Evolutionary conservation across 257 asterid species (phyloP).

Genomic region (Capsicum baccatum): DNA sequence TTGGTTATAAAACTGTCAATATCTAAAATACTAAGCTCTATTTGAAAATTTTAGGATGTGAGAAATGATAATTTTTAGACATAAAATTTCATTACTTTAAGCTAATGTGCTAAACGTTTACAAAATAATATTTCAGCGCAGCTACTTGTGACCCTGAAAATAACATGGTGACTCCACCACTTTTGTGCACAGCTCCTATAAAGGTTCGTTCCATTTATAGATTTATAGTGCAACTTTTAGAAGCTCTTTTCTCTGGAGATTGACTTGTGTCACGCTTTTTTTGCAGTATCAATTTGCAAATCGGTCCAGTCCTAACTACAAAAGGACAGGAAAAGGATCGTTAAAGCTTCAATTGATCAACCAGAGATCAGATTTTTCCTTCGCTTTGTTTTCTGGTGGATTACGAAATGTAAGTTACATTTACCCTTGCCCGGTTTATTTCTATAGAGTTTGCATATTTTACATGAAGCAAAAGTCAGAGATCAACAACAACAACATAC

Average conservation of each 20-base stretch:
- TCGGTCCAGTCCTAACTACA: conserved; percentile 63
- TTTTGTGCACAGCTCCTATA: conserved; percentile 82
- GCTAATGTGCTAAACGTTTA: conserved; percentile 27
- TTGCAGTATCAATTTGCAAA: conserved; percentile 91
- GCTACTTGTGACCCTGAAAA: conserved; percentile 75
- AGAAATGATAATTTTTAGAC: neutral
- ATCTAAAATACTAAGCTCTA: neutral
- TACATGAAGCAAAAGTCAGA: neutral
- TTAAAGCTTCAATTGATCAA: conserved; percentile 84
- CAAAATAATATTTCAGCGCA: conserved; percentile 51
- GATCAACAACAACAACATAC: no score
- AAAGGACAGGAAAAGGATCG: conserved; percentile 69
- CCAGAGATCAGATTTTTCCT: conserved; percentile 91
- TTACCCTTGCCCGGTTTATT: neutral
- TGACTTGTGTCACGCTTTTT: conserved; percentile 1
- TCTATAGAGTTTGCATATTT: neutral
- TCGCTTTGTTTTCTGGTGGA: conserved; percentile 90
- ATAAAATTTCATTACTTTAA: neutral
- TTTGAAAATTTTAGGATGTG: neutral
- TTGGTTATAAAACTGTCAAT: conserved; percentile 5
- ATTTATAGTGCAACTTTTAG: conserved; percentile 9
- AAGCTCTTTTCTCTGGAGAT: conserved; percentile 21
- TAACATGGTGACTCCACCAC: conserved; percentile 66
- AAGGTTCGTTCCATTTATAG: conserved; percentile 57
- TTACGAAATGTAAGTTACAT: conserved; percentile 57